Conservation (phyloP, 2,329 filamentous ascomycete species). For the Samsoniella hepiali region DNA sequence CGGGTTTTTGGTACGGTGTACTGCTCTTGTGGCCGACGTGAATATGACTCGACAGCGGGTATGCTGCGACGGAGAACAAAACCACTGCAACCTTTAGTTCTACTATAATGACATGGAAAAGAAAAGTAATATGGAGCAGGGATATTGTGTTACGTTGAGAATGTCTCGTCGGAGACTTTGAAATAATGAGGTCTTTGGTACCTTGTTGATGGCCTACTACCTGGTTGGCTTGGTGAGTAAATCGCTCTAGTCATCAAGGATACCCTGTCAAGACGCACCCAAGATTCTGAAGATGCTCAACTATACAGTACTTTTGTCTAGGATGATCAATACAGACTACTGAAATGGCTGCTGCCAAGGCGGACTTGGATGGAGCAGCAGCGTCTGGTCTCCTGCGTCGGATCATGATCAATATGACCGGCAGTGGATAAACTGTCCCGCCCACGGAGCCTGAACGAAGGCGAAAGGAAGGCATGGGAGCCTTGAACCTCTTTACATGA, state of each 20-base stretch:
- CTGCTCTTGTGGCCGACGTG: background rate
- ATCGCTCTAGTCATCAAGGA: background rate
- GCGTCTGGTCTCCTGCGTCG: background rate
- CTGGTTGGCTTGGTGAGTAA: background rate
- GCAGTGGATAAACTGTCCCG: background rate
- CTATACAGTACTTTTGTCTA: background rate
- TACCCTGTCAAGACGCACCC: background rate
- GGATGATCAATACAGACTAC: background rate
- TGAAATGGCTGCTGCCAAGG: background rate
- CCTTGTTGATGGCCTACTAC: background rate
- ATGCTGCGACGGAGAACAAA: background rate
- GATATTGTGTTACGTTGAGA: no score
- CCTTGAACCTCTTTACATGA: background rate
- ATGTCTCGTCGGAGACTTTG: background rate
- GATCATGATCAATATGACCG: slow-evolving; percentile 6
- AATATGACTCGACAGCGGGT: background rate
- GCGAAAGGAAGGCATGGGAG: background rate
- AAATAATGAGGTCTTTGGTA: background rate
- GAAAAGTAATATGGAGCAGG: no score
- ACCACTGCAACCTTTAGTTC: background rate
- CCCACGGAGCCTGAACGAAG: background rate
- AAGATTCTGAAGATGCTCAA: background rate
- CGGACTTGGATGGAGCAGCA: background rate
- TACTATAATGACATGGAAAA: background rate
- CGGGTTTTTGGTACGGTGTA: background rate